Evolutionary conservation across 352 stramenopile species (phyloP).

Genomic region (Phytophthora capsici): DNA sequence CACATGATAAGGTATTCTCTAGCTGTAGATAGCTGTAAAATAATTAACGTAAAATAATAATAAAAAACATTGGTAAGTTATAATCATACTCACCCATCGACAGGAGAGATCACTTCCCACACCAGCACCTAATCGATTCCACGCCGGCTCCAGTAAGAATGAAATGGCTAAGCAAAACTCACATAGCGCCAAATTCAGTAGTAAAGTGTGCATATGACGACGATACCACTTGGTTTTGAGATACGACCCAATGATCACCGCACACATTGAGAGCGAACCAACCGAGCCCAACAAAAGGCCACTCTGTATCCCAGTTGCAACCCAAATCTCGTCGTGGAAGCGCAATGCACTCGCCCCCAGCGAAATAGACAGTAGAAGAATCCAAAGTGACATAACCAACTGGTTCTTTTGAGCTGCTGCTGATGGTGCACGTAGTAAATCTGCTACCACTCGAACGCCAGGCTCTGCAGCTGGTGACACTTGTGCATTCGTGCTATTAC

Average conservation of each 20-base stretch:
- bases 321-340: conserved; percentile 52
- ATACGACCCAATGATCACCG: conserved; percentile 55
- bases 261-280: conserved; percentile 67
- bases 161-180: conserved; percentile 72
- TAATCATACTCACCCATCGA: conserved; percentile 44
- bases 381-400: conserved; percentile 46
- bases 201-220: conserved; percentile 74
- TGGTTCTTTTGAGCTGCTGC: conserved; percentile 39
- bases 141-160: conserved; percentile 73
- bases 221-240: conserved; percentile 63
- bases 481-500: conserved; percentile 6
- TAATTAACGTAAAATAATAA: neutral
- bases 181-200: conserved; percentile 67
- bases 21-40: conserved; percentile 54
- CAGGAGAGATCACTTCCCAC: conserved; percentile 49
- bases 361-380: conserved; percentile 51
- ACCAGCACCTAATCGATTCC: conserved; percentile 48
- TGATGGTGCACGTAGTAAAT: conserved; percentile 27
- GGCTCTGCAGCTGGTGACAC: conserved; percentile 9
- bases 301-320: conserved; percentile 60
- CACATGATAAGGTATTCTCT: conserved; percentile 83
- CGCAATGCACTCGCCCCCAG: conserved; percentile 50
- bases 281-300: conserved; percentile 67
- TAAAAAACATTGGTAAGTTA: neutral
- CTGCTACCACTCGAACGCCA: conserved; percentile 25